Evolutionary conservation across 345 rosid species (phyloP).

Genomic region (Laguncularia racemosa): DNA sequence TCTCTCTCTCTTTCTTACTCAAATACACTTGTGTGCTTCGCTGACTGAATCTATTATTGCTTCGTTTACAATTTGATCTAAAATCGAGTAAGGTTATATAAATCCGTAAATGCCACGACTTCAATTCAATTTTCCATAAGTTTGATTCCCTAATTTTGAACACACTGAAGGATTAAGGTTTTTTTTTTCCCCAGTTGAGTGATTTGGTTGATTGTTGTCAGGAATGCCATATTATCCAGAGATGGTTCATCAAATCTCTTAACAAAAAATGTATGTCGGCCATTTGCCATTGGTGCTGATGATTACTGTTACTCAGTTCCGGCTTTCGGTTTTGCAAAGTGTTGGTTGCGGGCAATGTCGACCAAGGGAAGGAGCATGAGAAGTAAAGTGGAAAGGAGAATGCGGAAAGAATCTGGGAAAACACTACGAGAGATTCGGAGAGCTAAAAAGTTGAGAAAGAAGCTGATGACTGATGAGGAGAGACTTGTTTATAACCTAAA

Average conservation of each 20-base stretch:
- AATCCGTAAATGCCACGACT: no score
- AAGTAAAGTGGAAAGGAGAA: constrained; percentile 86
- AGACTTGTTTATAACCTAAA: constrained; percentile 86
- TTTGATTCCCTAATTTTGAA: background rate
- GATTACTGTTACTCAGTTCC: constrained; percentile 9
- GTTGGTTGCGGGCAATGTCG: constrained; percentile 63
- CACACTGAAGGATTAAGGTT: background rate
- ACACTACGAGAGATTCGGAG: constrained; percentile 82
- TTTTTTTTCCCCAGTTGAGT: no score
- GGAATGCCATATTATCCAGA: constrained; percentile 3
- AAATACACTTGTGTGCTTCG: background rate
- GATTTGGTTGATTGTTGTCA: background rate
- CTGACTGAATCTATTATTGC: no score
- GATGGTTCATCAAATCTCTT: background rate
- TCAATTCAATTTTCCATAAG: background rate
- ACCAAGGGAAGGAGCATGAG: constrained; percentile 89
- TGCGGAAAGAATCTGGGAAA: constrained; percentile 88
- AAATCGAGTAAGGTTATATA: no score
- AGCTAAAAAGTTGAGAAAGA: constrained; percentile 82
- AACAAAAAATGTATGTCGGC: constrained; percentile 7
- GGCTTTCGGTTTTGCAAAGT: constrained; percentile 14
- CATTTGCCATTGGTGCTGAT: constrained; percentile 11
- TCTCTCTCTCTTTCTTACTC: constrained; percentile 17
- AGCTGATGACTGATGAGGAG: constrained; percentile 97
- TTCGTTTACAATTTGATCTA: no score